Evolutionary conservation across 106 monocot genomes (phyloP).

Genomic region (Allium fistulosum): DNA sequence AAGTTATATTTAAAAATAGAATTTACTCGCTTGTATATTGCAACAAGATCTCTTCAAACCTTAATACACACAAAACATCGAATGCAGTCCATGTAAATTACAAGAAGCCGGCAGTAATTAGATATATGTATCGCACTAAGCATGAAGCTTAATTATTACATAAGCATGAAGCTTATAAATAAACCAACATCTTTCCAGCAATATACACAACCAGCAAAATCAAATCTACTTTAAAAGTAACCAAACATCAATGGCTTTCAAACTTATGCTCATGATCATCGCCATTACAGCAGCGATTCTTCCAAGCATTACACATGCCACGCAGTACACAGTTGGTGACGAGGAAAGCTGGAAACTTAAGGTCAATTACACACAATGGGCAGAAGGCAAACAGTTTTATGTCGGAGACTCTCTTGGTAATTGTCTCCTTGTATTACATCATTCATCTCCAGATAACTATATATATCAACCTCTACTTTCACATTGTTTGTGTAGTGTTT

Average conservation of each 20-base stretch:
- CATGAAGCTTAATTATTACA: too few species aligned
- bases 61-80: too few species aligned
- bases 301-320: neutral
- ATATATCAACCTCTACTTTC: neutral
- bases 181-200: neutral
- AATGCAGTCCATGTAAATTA: too few species aligned
- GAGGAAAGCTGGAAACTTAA: slow-evolving; percentile 6
- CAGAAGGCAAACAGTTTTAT: slow-evolving; percentile 6
- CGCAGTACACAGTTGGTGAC: slow-evolving; percentile 4
- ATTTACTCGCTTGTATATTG: too few species aligned
- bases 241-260: neutral
- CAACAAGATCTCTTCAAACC: too few species aligned
- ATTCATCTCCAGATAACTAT: neutral
- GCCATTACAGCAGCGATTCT: neutral
- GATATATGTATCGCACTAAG: too few species aligned
- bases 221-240: neutral
- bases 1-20: too few species aligned
- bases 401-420: slow-evolving; percentile 15
- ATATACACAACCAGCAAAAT: neutral
- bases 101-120: too few species aligned
- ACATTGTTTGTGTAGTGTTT: slow-evolving; percentile 9
- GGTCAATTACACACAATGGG: slow-evolving; percentile 17
- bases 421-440: neutral
- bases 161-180: neutral
- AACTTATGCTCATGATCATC: neutral